Evolutionary conservation across 1,139 yeast species (phyloP).

Genomic region (Kluyveromyces marxianus): DNA sequence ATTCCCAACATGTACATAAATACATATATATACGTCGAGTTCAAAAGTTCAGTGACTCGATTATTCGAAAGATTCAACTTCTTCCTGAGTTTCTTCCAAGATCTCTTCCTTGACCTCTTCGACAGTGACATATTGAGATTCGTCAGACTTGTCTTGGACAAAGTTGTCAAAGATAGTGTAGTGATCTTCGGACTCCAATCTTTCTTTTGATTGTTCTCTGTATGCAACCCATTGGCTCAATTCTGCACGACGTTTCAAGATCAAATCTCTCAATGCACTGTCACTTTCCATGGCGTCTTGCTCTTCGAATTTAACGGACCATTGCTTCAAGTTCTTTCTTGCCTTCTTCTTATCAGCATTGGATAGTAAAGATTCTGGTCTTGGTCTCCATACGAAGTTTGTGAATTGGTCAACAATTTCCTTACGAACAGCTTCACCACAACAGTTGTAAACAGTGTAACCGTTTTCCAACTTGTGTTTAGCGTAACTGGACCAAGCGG

Average conservation of each 20-base stretch:
- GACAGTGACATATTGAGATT: slow-evolving; percentile 39
- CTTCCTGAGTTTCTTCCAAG: slow-evolving; percentile 57
- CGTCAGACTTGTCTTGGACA: slow-evolving; percentile 39
- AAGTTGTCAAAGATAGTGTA: slow-evolving; percentile 20
- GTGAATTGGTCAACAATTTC: slow-evolving; percentile 77
- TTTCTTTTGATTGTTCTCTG: slow-evolving; percentile 36
- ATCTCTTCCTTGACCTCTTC: slow-evolving; percentile 71
- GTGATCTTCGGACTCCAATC: slow-evolving; percentile 15
- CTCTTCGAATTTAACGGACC: slow-evolving; percentile 90
- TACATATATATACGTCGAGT: too few relatives aligned
- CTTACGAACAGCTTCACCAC: slow-evolving; percentile 70
- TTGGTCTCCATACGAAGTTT: slow-evolving; percentile 94
- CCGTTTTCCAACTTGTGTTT: slow-evolving; percentile 85
- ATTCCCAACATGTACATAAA: too few relatives aligned
- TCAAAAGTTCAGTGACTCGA: neutral
- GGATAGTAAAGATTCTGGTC: slow-evolving; percentile 74
- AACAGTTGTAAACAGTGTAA: slow-evolving; percentile 76
- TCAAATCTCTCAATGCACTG: slow-evolving; percentile 84
- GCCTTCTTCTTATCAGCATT: slow-evolving; percentile 79
- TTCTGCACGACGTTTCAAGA: slow-evolving; percentile 73
- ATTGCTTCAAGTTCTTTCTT: slow-evolving; percentile 81
- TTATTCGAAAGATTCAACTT: slow-evolving; percentile 42
- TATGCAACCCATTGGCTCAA: slow-evolving; percentile 83
- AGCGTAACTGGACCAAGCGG: slow-evolving; percentile 86
- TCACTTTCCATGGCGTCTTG: slow-evolving; percentile 95